Evolutionary conservation across 805 yeast species (phyloP), one percentile per base, ranked within the genome.

Genomic region (Candida orba): DNA sequence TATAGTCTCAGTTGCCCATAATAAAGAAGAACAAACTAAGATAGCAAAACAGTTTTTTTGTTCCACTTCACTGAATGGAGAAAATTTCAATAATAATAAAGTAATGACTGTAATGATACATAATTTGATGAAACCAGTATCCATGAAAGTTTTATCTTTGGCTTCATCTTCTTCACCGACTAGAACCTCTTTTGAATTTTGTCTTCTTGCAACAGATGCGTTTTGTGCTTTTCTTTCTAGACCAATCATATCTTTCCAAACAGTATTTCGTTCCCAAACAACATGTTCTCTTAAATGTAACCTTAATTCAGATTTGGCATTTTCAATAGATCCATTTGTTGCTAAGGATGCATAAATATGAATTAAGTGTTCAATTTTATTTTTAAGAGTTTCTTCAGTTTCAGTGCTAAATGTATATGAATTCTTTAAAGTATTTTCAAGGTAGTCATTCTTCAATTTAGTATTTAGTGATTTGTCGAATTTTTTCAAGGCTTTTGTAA

Each of bases 261-360:
- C 97, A 0, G 97, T 91, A 61, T 89, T 89, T 62, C 99, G 76
- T 65, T 91, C 98, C 95, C 96, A 91, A 17, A 90, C 96, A 31
- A 91, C 85, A 62, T 91, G 95, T 56, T 91, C 99, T 50, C 97
- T 73, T 50, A 91, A 65, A 66, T 78, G 74, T 46, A 76, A 57
- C 42, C 72, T 65, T 36, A 79, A 63, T 62, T 72, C 78, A 34
- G 59, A 55, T 42, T 66, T 67, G 1, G 90, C 84, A 36, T 55
- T 58, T 4, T 57, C 64, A 14, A 60, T 42, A 34, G 66, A 62
- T 6, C 69, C 64, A 39, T 68, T 66, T 8, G 75, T 70, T 9
- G 71, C 59, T 18, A 79, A 61, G 15, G 68, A 62, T 3, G 91
- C 83, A 57, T 78, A 85, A 25, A 76, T 65, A 15, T 65, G 66